Percentiles rank a stretch among this genome's conserved stretches.
phyloP scores from a whole-genome alignment of 2,329 filamentous ascomycete species.

The Penicillium sp. region DNA sequence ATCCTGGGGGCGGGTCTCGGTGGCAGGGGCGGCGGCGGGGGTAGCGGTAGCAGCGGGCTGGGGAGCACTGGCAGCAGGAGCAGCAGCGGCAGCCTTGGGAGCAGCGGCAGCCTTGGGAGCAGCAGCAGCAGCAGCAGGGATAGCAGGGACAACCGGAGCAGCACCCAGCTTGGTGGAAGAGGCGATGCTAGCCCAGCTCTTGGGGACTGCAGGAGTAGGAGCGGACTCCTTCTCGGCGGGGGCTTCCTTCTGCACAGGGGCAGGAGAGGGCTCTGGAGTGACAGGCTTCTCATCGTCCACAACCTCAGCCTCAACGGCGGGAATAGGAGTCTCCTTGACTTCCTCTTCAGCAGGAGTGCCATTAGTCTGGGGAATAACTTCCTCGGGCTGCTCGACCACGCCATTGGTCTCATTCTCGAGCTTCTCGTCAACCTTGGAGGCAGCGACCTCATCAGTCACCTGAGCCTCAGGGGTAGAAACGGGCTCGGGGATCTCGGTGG shows the following conservation, averaged over 20 bases:
- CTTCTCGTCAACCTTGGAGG: conserved; percentile 69
- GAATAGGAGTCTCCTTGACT: conserved; percentile 8
- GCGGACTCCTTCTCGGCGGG: conserved; percentile 54
- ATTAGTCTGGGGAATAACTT: conserved; percentile 39
- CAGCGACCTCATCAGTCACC: conserved; percentile 46
- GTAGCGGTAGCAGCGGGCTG: conserved; percentile 38
- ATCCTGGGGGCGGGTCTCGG: conserved; percentile 66
- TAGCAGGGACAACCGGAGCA: conserved; percentile 29
- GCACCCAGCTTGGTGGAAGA: conserved; percentile 42
- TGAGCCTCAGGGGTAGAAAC: conserved; percentile 23
- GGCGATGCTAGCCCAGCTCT: conserved; percentile 67
- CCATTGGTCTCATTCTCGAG: conserved; percentile 64
- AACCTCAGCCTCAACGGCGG: conserved; percentile 41
- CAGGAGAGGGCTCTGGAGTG: conserved; percentile 60
- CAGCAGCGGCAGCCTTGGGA: conserved; percentile 22
- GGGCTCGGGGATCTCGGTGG: conserved; percentile 38
- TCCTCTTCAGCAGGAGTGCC: conserved; percentile 18
- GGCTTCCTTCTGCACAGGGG: conserved; percentile 46
- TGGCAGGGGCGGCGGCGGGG: conserved; percentile 35
- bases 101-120: conserved; percentile 26
- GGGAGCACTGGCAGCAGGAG: conserved; percentile 26
- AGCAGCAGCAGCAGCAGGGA: conserved; percentile 31
- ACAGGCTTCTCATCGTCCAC: conserved; percentile 64
- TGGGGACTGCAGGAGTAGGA: conserved; percentile 51
- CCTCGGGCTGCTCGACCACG: conserved; percentile 35